Conservation (phyloP, 1,284 basidiomycete species). For the Megacollybia platyphylla region DNA sequence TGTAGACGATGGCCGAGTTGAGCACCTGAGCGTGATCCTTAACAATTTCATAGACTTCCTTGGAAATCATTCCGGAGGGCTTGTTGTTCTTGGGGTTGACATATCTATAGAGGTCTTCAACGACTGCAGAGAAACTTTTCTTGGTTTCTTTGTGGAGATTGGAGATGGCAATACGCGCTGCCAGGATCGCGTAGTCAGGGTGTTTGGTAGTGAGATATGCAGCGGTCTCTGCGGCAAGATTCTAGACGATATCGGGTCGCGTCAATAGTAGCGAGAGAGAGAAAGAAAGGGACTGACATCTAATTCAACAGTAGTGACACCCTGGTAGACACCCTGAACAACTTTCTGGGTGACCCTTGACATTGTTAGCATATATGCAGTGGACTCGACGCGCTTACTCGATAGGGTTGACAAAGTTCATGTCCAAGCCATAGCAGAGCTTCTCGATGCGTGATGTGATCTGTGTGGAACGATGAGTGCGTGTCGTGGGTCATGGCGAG, state of each 20-base stretch:
- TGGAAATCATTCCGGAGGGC: constrained; percentile 85
- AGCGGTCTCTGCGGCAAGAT: constrained; percentile 94
- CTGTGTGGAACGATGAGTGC: constrained; percentile 29
- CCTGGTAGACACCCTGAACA: constrained; percentile 88
- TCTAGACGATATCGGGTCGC: constrained; percentile 28
- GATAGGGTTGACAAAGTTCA: constrained; percentile 88
- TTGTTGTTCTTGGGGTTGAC: constrained; percentile 93
- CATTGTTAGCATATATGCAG: neutral
- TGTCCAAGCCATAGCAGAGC: constrained; percentile 94
- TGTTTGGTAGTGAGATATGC: constrained; percentile 96
- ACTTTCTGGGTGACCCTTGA: constrained; percentile 85
- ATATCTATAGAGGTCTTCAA: constrained; percentile 87
- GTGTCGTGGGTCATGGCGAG: constrained; percentile 6
- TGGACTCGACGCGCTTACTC: constrained; percentile 41
- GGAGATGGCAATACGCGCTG: constrained; percentile 96
- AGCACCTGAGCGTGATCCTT: constrained; percentile 75
- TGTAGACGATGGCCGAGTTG: constrained; percentile 95
- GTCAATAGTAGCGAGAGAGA: constrained; percentile 1
- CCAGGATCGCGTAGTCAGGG: constrained; percentile 96
- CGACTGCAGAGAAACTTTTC: constrained; percentile 90
- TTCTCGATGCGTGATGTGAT: constrained; percentile 90
- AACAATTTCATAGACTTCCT: constrained; percentile 71
- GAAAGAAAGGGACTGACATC: constrained; percentile 48
- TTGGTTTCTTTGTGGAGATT: constrained; percentile 99
- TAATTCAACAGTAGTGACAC: constrained; percentile 94